Evolutionary conservation across 495 filamentous ascomycete genomes (phyloP).

Genomic region (Astrocystis sublimbata): DNA sequence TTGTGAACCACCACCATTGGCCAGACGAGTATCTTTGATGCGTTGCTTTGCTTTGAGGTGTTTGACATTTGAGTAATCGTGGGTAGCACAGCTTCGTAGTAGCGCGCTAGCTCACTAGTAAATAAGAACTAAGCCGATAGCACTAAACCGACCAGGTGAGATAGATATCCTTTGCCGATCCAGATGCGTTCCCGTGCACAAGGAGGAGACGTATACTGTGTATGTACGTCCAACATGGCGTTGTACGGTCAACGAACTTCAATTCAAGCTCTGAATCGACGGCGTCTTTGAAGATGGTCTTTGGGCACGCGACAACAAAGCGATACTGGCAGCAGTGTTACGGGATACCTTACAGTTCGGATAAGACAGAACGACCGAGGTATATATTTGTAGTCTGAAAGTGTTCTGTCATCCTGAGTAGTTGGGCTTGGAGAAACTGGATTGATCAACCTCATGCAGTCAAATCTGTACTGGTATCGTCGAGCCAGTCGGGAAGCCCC

Average conservation of each 20-base stretch:
- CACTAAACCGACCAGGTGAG: not conserved
- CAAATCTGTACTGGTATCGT: not conserved
- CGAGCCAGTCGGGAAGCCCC: conserved; percentile 5
- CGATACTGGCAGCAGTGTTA: too few species aligned
- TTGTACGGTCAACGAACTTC: too few species aligned
- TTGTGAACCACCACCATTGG: not conserved
- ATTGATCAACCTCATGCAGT: not conserved
- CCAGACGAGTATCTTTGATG: not conserved
- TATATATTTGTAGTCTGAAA: too few species aligned
- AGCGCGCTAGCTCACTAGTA: not conserved
- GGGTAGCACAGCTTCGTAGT: too few species aligned
- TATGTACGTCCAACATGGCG: not conserved
- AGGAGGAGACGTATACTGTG: too few species aligned
- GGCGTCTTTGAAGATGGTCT: too few species aligned
- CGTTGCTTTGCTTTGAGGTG: conserved; percentile 1
- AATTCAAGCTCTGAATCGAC: too few species aligned
- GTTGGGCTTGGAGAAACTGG: not conserved
- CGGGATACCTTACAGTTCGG: too few species aligned
- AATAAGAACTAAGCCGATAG: not conserved
- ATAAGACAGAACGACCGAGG: too few species aligned
- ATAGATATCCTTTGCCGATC: not conserved
- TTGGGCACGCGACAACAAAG: too few species aligned
- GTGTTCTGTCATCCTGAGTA: not conserved
- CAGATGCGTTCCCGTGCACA: not conserved
- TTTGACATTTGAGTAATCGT: not conserved